A percentile compares a stretch with the other conserved stretches of the same genome.
phyloP scores from a whole-genome alignment of 2,329 filamentous ascomycete genomes.

The Dendryphion nanum region DNA sequence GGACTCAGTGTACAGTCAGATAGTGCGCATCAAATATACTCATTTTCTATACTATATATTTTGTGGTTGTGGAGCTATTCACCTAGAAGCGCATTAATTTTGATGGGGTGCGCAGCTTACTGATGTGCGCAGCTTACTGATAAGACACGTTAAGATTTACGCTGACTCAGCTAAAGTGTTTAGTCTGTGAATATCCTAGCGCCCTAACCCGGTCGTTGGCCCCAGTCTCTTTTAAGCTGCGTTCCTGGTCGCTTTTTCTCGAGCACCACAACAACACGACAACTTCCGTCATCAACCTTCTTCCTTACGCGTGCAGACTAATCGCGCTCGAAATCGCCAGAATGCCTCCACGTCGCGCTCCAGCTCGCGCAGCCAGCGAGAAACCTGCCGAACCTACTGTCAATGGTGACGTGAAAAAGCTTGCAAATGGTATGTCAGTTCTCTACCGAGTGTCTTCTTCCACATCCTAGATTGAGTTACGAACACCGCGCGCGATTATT shows the following conservation, averaged over 20 bases:
- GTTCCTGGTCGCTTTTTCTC: slow-evolving; percentile 17
- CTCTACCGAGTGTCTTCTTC: no score
- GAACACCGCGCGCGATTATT: background rate
- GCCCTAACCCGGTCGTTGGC: background rate
- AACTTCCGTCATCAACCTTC: background rate
- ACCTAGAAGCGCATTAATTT: no score
- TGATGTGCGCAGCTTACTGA: no score
- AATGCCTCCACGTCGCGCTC: slow-evolving; percentile 20
- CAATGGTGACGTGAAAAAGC: background rate
- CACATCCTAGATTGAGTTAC: slow-evolving; percentile 4
- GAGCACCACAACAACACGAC: slow-evolving; percentile 23
- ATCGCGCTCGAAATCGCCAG: slow-evolving; percentile 1
- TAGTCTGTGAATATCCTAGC: background rate
- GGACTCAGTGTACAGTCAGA: no score
- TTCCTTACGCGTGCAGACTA: slow-evolving; percentile 7
- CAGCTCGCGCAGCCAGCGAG: slow-evolving; percentile 26
- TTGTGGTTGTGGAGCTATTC: no score
- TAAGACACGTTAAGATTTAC: background rate
- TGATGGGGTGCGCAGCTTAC: no score
- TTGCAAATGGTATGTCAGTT: slow-evolving; percentile 5
- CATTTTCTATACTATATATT: no score
- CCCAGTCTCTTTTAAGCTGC: slow-evolving; percentile 6
- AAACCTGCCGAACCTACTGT: slow-evolving; percentile 19
- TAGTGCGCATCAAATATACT: no score
- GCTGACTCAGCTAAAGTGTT: background rate